Base-by-base conservation (phyloP, 2,329 filamentous ascomycete genomes). In the Beauveria asiatica region DNA sequence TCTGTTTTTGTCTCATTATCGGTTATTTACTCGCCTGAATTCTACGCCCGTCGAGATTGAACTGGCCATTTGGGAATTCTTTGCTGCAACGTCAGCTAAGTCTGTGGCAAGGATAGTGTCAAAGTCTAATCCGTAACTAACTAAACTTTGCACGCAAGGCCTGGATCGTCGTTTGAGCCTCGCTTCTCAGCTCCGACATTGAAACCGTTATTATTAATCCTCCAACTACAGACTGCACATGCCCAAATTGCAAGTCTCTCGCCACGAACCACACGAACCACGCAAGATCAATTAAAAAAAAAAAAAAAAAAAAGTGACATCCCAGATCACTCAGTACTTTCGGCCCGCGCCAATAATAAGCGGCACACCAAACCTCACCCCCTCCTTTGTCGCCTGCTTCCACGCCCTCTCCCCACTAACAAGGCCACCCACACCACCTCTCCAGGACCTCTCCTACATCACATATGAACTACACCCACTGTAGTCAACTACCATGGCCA, bases 351-450 rank as follows among this genome's bases (percentile, higher is more conserved):
- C 27, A 51, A 51, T 19, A 21, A 16, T 21, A 51, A 37, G 17
- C 48, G 48, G 48, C 27, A 30, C n/a, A 37, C 33, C 48, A 51
- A 37, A 13, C 13, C 33, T 5, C 33, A 37, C 33, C 33, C 33
- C 33, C 33, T 37, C 33, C 33, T 16, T 46, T 33, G 53, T 46
- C 41, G 13, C 33, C 27, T 33, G 37, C 37, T n/a, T 41, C 41
- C 45, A 49, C 45, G 49, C 44, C 25, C 33, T 37, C 53, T 48
- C 42, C 8, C 42, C 42, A 56, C 53, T 25, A 46, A 7, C 42
- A 56, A 48, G 21, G 41, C 41, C n/a, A 46, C 44, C 54, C 54
- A 57, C 54, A 57, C 54, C 54, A 56, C 53, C 53, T 46, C 23
- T 16, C 25, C 25, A n/a, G n/a, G n/a, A n/a, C n/a, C n/a, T n/a